Evolutionary conservation across 495 filamentous ascomycete genomes (phyloP).

Genomic region (Tuber magnatum): DNA sequence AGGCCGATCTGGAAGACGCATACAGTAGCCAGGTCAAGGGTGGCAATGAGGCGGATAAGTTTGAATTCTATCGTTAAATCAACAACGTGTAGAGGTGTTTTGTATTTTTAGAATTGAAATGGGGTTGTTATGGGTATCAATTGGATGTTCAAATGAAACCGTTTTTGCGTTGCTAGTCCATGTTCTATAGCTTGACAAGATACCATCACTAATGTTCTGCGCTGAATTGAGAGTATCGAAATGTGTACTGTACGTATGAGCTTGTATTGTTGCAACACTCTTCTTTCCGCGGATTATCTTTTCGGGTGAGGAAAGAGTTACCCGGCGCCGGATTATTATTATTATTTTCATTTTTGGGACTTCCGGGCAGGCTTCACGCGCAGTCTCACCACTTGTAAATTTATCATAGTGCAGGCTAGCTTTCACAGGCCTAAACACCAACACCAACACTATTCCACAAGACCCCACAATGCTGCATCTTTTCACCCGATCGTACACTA

Average conservation of each 20-base stretch:
- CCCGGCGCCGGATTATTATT: neutral
- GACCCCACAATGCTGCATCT: conserved; percentile 22
- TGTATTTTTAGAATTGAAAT: conserved; percentile 5
- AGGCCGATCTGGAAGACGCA: conserved; percentile 88
- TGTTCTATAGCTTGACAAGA: neutral
- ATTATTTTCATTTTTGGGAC: neutral
- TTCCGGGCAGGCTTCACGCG: neutral
- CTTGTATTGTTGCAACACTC: neutral
- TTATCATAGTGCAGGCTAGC: neutral
- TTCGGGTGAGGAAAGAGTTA: neutral
- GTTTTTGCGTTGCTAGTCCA: neutral
- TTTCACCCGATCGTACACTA: conserved; percentile 13
- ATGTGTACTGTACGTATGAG: neutral
- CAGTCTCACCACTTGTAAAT: neutral
- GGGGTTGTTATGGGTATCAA: neutral
- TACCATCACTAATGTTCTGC: neutral
- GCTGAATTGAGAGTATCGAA: neutral
- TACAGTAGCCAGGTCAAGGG: conserved; percentile 94
- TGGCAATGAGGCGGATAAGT: conserved; percentile 68
- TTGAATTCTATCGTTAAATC: conserved; percentile 56
- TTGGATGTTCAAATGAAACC: neutral
- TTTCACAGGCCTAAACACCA: neutral
- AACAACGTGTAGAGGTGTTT: neutral
- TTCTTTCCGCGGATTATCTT: neutral
- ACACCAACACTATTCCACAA: neutral